Evolutionary conservation across 768 basidiomycete species (phyloP), one percentile per base, ranked within the genome.

Genomic region (Hebeloma cylindrosporum): DNA sequence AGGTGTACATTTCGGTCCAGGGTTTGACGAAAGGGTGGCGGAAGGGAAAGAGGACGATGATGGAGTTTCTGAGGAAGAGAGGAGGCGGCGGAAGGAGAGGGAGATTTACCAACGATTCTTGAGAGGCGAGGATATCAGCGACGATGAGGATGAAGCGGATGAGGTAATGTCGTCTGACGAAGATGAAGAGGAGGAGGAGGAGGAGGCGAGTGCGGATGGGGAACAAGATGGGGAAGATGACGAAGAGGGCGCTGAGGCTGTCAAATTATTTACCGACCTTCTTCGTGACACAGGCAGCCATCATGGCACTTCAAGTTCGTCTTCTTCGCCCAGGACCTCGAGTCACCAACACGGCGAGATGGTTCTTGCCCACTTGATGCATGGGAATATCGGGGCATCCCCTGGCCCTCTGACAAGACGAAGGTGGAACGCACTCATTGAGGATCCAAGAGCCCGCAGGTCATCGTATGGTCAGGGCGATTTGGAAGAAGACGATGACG

Each of bases 51-150:
- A 54, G 8, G 66, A 67, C 2, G 66, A 69, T 20, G 54, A 57
- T 5, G 54, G 48, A 8, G 65, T 56, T 2, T 61, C 60, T 3
- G 64, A 57, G 18, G 56, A 65, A n/a, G 51, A 43, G 21, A 51
- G 53, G 11, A 44, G 37, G 13, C 50, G 52, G n/a, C 50, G 48
- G 32, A 65, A 52, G 17, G 70, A 72, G 4, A 63, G 57, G 20
- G 70, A 72, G 27, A 45, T 75, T 2, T 86, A 85, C 58, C 61
- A 65, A 46, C 68, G 75, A 23, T 87, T 88, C 53, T 63, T 85
- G 48, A 68, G 74, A 11, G 85, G 82, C 8, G 83, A 85, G 41
- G 66, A 66, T 35, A 67, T 72, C 6, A 68, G 65, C 26, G 70
- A 71, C 17, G 73, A 73, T 14, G 64, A 64, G 7, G 64, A 65